Percentiles rank a stretch among this genome's conserved stretches.
Evolutionary conservation across 345 rosid genomes (phyloP).

Genomic region (Gossypium arboreum): DNA sequence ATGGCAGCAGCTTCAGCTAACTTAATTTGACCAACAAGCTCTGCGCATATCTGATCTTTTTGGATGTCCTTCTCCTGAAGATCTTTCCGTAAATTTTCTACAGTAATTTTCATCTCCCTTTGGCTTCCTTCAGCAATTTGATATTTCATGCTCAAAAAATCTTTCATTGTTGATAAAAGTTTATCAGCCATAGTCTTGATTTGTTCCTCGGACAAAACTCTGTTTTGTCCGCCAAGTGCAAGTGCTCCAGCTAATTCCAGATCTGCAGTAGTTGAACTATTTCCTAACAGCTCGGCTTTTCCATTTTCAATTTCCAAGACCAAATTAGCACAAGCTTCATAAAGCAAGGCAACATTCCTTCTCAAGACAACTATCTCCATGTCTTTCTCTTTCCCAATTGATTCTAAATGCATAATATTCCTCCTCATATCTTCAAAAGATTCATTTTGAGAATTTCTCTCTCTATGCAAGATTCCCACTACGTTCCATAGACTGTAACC

Average conservation of each 20-base stretch:
- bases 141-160: conserved; percentile 41
- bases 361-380: conserved; percentile 44
- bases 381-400: conserved; percentile 45
- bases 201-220: conserved; percentile 48
- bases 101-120: conserved; percentile 64
- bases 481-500: conserved; percentile 39
- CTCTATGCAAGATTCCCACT: conserved; percentile 34
- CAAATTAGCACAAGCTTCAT: conserved; percentile 59
- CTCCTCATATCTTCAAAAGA: conserved; percentile 41
- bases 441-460: conserved; percentile 33
- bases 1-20: conserved; percentile 76
- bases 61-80: conserved; percentile 87
- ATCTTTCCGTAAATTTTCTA: conserved; percentile 73
- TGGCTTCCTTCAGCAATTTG: conserved; percentile 44
- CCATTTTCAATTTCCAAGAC: conserved; percentile 61
- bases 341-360: conserved; percentile 52
- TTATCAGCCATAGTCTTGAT: conserved; percentile 49
- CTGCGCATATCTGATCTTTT: conserved; percentile 70
- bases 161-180: conserved; percentile 47
- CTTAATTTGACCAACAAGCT: conserved; percentile 84
- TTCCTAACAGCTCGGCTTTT: conserved; percentile 43
- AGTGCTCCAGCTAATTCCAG: conserved; percentile 22
- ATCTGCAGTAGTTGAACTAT: conserved; percentile 22
- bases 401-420: conserved; percentile 40
- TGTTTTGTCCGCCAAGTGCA: conserved; percentile 22